A percentile compares a stretch with the other conserved stretches of the same genome.
These are phyloP conservation scores for Gossypium gossypioides DNA, from an alignment of 441 rosid genomes.

Conservation along the genomic window DNA sequence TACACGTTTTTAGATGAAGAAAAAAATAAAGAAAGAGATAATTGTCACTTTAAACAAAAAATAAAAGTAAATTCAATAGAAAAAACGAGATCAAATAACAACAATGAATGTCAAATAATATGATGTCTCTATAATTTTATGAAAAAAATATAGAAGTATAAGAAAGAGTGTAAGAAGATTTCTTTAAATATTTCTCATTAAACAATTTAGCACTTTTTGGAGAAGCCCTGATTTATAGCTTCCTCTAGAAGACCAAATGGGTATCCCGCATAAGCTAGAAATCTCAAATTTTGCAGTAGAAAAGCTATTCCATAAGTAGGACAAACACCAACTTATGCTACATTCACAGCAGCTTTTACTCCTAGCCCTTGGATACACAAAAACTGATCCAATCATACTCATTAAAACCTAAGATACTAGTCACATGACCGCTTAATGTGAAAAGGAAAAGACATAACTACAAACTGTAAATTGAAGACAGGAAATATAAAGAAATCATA, in stretches of 20 bases:
- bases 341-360: not conserved
- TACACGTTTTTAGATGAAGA: not conserved
- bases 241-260: not conserved
- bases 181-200: not conserved
- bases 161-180: not conserved
- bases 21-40: not conserved
- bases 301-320: not conserved
- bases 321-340: not conserved
- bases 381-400: not conserved
- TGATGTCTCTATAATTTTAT: not conserved
- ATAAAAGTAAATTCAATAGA: not conserved
- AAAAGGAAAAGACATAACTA: not conserved
- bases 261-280: not conserved
- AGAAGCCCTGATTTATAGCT: not conserved
- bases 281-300: not conserved
- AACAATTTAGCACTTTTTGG: not conserved
- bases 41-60: not conserved
- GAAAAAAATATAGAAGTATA: not conserved
- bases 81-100: not conserved
- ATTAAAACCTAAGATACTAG: not conserved
- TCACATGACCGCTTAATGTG: not conserved
- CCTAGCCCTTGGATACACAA: not conserved
- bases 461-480: not conserved
- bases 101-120: not conserved
- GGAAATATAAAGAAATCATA: not conserved